Percentiles rank a stretch among this genome's conserved stretches.
phyloP scores from a whole-genome alignment of 78 protist genomes.

The Goniomonas avonlea region DNA sequence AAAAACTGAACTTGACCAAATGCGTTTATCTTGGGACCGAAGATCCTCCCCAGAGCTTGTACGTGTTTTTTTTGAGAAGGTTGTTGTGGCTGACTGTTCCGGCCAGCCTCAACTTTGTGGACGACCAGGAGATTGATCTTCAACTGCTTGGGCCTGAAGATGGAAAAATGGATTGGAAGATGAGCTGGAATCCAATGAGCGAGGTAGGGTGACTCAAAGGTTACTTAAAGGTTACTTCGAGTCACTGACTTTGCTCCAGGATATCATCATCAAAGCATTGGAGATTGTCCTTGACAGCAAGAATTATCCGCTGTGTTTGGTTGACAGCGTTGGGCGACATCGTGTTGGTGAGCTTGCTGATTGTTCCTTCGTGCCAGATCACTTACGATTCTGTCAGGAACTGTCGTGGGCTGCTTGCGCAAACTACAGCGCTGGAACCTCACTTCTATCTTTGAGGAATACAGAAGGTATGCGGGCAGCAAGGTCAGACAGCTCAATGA shows the following conservation, averaged over 20 bases:
- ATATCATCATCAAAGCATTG: conserved; percentile 67
- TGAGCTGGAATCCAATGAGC: neutral
- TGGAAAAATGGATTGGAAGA: no score
- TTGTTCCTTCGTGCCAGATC: neutral
- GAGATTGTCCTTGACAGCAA: conserved; percentile 54
- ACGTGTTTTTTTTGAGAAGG: no score
- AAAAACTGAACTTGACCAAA: conserved; percentile 60
- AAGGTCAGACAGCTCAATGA: conserved; percentile 70
- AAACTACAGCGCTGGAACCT: conserved; percentile 87
- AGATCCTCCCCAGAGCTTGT: conserved; percentile 58
- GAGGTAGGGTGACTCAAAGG: no score
- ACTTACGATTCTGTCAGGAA: conserved; percentile 25
- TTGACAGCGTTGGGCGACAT: conserved; percentile 80
- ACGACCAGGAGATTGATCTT: conserved; percentile 70
- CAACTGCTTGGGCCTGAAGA: conserved; percentile 23
- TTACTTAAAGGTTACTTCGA: no score
- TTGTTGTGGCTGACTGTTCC: no score
- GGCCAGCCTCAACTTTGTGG: conserved; percentile 34
- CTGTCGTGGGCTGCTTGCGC: conserved; percentile 84
- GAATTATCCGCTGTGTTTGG: conserved; percentile 75
- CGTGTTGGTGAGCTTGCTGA: conserved; percentile 63
- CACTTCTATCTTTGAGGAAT: conserved; percentile 82
- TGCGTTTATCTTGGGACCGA: conserved; percentile 77
- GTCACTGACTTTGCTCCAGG: no score
- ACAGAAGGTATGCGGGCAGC: conserved; percentile 37